Base-by-base conservation (phyloP, 1,139 yeast genomes). In the Blastobotrys serpentis region DNA sequence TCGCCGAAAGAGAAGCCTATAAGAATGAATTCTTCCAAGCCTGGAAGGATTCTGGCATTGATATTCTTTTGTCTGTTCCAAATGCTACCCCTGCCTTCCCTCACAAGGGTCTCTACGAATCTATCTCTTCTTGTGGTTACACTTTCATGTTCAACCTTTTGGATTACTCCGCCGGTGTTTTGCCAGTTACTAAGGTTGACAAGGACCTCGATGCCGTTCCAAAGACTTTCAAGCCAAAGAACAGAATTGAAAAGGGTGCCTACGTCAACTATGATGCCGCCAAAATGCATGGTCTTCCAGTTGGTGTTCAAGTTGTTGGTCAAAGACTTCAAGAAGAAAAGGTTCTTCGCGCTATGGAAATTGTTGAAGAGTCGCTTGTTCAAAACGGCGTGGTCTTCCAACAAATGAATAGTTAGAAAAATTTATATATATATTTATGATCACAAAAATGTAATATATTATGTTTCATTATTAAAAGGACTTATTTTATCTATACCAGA, bases 241-340 rank as follows among this genome's bases (percentile, higher is more conserved):
- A 66, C 56, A 67, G 69, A 2, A 58, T 62, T 5, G 81, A 77
- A 43, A 52, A 56, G 26, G 71, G 70, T 18, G 71, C 74, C 7
- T 69, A 70, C 52, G 59, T 59, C 21, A 61, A 71, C 54, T 84
- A 82, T 64, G 71, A 81, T 54, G 79, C 86, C 1, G 74, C 69
- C 46, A 74, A 77, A 54, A 72, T 75, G 65, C 76, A 80, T 52
- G 83, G 84, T 0, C 78, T 83, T 57, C 87, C 88, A 1, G 84
- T 82, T 6, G 78, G 83, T 17, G 72, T 82, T 19, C 89, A 84
- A 66, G 68, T 84, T 4, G 77, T 82, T 8, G 79, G 84, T 4
- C 72, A 72, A 51, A 71, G 81, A 47, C 73, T 75, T 46, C 77
- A 79, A 56, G 90, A 84, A 56, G 90, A 84, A 61, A 79, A 78